Evolutionary conservation across 2,329 filamentous ascomycete species (phyloP).

Genomic region (Pseudocercospora crystallina): DNA sequence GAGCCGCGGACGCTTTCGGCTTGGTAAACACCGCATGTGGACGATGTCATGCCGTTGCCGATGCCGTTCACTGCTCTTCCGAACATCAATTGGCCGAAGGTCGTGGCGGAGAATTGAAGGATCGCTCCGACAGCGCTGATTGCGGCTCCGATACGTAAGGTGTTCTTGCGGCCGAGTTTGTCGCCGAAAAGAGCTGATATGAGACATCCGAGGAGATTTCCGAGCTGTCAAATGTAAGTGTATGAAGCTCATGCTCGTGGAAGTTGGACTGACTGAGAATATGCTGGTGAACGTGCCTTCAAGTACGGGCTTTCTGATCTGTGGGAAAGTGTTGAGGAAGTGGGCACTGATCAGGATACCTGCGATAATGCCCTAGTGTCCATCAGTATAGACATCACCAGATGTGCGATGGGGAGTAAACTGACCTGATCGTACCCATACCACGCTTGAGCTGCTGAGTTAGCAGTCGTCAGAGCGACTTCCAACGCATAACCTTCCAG

Average conservation of each 20-base stretch:
- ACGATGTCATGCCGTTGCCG: conserved; percentile 43
- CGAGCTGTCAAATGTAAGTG: background rate
- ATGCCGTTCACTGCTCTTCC: conserved; percentile 44
- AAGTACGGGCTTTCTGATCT: conserved; percentile 9
- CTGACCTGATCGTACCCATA: conserved; percentile 17
- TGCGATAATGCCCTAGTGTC: conserved; percentile 13
- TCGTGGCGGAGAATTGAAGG: conserved; percentile 43
- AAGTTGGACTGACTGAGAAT: conserved; percentile 7
- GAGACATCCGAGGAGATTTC: conserved; percentile 14
- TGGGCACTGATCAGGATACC: conserved; percentile 12
- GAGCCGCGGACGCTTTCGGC: conserved; percentile 37
- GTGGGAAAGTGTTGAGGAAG: conserved; percentile 9
- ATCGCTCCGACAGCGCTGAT: conserved; percentile 44
- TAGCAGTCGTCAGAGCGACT: conserved; percentile 25
- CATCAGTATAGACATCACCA: no score
- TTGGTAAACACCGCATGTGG: conserved; percentile 48
- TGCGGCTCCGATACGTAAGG: conserved; percentile 42
- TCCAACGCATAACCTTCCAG: conserved; percentile 27
- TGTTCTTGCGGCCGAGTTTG: conserved; percentile 44
- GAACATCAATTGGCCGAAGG: conserved; percentile 45
- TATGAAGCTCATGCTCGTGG: background rate
- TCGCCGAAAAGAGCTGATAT: conserved; percentile 40
- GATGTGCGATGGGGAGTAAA: background rate
- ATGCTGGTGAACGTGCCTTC: conserved; percentile 16
- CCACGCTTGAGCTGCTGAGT: conserved; percentile 24